Conservation (phyloP, 2,329 filamentous ascomycete species). For the Stylonectria norvegica region DNA sequence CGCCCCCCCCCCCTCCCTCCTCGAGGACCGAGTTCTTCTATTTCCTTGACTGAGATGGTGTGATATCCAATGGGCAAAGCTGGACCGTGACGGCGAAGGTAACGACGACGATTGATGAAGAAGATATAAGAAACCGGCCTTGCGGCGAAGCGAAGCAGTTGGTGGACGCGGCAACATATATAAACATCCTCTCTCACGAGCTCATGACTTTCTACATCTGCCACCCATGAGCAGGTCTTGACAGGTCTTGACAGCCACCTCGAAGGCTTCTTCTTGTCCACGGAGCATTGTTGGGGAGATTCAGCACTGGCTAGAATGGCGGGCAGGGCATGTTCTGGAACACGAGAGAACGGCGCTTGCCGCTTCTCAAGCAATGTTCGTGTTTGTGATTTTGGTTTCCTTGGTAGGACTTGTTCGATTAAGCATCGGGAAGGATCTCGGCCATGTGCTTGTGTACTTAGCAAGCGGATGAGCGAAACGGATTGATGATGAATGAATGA, state of each 20-base stretch:
- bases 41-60: no score
- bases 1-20: no score
- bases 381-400: conserved; percentile 17
- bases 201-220: conserved; percentile 28
- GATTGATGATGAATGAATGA: conserved; percentile 30
- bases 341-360: conserved; percentile 21
- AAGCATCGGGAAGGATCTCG: conserved; percentile 20
- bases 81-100: no score
- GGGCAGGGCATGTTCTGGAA: conserved; percentile 17
- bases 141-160: conserved; percentile 15
- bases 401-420: conserved; percentile 23
- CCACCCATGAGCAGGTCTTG: conserved; percentile 19
- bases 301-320: conserved; percentile 29
- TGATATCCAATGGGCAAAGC: no score
- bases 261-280: conserved; percentile 26
- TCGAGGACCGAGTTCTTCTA: no score
- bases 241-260: conserved; percentile 15
- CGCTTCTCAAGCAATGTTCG: conserved; percentile 14
- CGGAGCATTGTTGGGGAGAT: conserved; percentile 21
- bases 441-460: conserved; percentile 23
- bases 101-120: conserved; percentile 1
- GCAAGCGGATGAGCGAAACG: conserved; percentile 25
- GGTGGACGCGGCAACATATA: conserved; percentile 27
- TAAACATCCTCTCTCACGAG: conserved; percentile 36
- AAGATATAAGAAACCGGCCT: conserved; percentile 14